Conservation (phyloP, 2,329 filamentous ascomycete genomes). For the Cytospora chrysosperma region DNA sequence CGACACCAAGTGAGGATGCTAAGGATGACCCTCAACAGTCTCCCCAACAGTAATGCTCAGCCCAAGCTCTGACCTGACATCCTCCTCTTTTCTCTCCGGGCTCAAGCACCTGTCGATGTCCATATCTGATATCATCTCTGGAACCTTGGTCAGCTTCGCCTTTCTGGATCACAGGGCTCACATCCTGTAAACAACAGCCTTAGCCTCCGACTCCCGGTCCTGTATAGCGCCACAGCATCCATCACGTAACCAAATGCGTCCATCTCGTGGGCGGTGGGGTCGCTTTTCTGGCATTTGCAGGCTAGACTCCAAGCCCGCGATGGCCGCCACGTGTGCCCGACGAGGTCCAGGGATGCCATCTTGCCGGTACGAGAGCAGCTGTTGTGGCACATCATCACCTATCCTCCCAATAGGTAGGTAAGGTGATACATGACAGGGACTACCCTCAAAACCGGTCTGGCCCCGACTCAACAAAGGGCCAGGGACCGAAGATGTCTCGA, state of each 20-base stretch:
- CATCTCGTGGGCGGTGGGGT: not conserved
- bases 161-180: not conserved
- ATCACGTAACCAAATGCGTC: not conserved
- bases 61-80: not conserved
- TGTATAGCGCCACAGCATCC: not conserved
- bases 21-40: not conserved
- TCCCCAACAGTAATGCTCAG: not conserved
- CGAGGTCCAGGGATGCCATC: not conserved
- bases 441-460: not conserved
- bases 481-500: not conserved
- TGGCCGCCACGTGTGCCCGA: not conserved
- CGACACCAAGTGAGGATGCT: not conserved
- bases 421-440: too few relatives aligned
- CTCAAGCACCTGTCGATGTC: too few relatives aligned
- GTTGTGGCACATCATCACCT: too few relatives aligned
- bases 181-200: not conserved
- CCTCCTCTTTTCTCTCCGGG: not conserved
- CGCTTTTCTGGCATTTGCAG: not conserved
- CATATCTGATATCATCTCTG: too few relatives aligned
- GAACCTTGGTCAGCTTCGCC: too few relatives aligned
- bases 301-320: not conserved
- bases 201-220: not conserved
- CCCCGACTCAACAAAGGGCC: too few relatives aligned
- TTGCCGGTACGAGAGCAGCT: not conserved
- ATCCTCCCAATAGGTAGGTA: too few relatives aligned